A percentile compares a stretch with the other conserved stretches of the same genome.
Conservation (phyloP, 1,139 yeast genomes). For the Diutina siamensis region DNA sequence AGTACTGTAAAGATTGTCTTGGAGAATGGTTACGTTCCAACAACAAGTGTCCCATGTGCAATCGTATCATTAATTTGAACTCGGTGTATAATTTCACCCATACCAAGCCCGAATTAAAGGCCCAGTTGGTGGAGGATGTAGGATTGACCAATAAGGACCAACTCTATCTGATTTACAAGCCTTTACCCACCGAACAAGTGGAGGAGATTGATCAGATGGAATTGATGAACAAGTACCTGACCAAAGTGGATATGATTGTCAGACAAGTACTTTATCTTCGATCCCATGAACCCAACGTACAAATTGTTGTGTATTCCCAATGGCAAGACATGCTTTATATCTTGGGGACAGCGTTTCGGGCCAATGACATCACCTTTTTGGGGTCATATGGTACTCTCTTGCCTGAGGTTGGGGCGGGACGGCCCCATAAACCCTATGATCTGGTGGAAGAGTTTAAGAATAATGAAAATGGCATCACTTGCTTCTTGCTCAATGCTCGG, state of each 20-base stretch:
- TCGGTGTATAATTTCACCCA: slow-evolving; percentile 53
- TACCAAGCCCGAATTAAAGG: slow-evolving; percentile 34
- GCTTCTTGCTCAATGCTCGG: slow-evolving; percentile 73
- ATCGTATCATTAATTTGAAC: slow-evolving; percentile 27
- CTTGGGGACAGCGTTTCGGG: slow-evolving; percentile 48
- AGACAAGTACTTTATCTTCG: slow-evolving; percentile 58
- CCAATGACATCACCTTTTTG: slow-evolving; percentile 2
- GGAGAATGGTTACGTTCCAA: slow-evolving; percentile 53
- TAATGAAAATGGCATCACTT: slow-evolving; percentile 49
- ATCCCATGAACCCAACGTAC: slow-evolving; percentile 48
- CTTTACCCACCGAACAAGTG: slow-evolving; percentile 28
- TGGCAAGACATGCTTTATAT: slow-evolving; percentile 69
- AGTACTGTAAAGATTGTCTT: slow-evolving; percentile 71
- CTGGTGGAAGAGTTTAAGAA: slow-evolving; percentile 56
- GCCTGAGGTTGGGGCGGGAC: slow-evolving; percentile 21
- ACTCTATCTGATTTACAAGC: slow-evolving; percentile 29
- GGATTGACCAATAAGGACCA: slow-evolving; percentile 10
- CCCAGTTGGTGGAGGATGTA: slow-evolving; percentile 25
- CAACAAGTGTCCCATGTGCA: slow-evolving; percentile 70
- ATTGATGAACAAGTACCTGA: slow-evolving; percentile 50
- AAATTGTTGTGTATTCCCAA: slow-evolving; percentile 79
- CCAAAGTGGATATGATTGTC: slow-evolving; percentile 76
- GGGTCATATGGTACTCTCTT: slow-evolving; percentile 1
- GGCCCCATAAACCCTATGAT: slow-evolving; percentile 19
- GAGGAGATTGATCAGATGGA: slow-evolving; percentile 32